Evolutionary conservation across 1,139 yeast genomes (phyloP).

Genomic region (Saccharomyces hybrid): DNA sequence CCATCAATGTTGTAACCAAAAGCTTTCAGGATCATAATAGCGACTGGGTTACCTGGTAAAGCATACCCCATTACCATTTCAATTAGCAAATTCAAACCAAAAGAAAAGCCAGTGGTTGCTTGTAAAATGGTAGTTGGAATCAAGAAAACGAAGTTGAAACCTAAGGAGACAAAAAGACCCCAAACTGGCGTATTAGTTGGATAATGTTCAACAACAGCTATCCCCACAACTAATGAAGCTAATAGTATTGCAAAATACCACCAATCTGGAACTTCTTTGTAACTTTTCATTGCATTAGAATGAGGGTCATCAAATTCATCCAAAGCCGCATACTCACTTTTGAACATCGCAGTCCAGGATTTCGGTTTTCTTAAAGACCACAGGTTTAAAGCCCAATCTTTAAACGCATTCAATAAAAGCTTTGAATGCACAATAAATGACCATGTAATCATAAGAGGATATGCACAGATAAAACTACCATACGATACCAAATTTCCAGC

Average conservation of each 20-base stretch:
- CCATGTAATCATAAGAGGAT: slow-evolving; percentile 49
- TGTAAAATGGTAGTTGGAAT: slow-evolving; percentile 44
- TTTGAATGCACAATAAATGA: slow-evolving; percentile 29
- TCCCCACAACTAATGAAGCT: slow-evolving; percentile 43
- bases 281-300: slow-evolving; percentile 45
- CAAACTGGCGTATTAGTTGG: slow-evolving; percentile 38
- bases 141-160: slow-evolving; percentile 46
- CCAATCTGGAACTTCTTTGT: slow-evolving; percentile 58
- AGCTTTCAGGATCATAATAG: slow-evolving; percentile 51
- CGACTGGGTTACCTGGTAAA: slow-evolving; percentile 55
- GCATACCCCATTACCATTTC: slow-evolving; percentile 58
- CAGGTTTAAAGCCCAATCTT: slow-evolving; percentile 27
- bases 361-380: slow-evolving; percentile 26
- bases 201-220: slow-evolving; percentile 40
- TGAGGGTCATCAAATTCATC: slow-evolving; percentile 45
- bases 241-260: slow-evolving; percentile 44
- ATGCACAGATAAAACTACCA: slow-evolving; percentile 52
- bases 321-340: slow-evolving; percentile 10
- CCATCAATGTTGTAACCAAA: slow-evolving; percentile 52
- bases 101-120: slow-evolving; percentile 45
- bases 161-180: slow-evolving; percentile 52
- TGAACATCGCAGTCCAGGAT: slow-evolving; percentile 17
- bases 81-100: slow-evolving; percentile 51
- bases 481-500: slow-evolving; percentile 50
- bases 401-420: slow-evolving; percentile 23